Base-by-base conservation (phyloP, 495 filamentous ascomycete genomes). In the Penicillium soppii region DNA sequence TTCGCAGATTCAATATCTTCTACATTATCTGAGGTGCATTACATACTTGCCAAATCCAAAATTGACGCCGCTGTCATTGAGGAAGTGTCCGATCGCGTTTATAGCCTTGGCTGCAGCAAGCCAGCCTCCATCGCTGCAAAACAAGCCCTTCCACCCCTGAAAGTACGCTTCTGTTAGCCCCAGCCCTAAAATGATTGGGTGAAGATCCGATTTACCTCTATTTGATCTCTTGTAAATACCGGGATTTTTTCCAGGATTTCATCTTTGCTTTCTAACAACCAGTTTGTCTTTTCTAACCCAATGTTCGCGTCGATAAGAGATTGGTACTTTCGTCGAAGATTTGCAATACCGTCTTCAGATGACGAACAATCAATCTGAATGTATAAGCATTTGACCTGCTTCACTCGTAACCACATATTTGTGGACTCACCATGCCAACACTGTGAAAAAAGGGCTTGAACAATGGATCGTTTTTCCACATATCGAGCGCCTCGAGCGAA, bases 371-470 rank as follows among this genome's bases (percentile, higher is more conserved):
- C 57, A 36, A 59, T 53, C 57, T 59, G 36, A 12, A 1, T 21
- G 6, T 7, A 2, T 46, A 1, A 57, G 47, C 0, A 35, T 47
- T 13, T 44, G n/a, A 32, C 5, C 13, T 5, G 29, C 8, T 32
- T 32, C 13, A 3, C 13, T 12, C 3, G 4, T 32, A 10, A 7
- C 29, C 25, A 27, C 4, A 45, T 27, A 13, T 16, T 20, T 1
- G 7, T 27, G 17, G 15, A 43, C 53, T 57, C 15, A 67, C 41
- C 42, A 67, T 60, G 12, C 64, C 64, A 2, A 62, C 56, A n/a
- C 68, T 50, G 43, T 77, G 75, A 53, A 78, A 80, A 52, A 69
- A 72, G 0, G 71, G 62, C 32, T 62, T 70, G 54, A 73, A 77
- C 17, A 80, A 35, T 3, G 68, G 64, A 50, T 80, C 76, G 16